Conservation (phyloP, 2,329 filamentous ascomycete genomes). For the Cladophialophora exuberans region DNA sequence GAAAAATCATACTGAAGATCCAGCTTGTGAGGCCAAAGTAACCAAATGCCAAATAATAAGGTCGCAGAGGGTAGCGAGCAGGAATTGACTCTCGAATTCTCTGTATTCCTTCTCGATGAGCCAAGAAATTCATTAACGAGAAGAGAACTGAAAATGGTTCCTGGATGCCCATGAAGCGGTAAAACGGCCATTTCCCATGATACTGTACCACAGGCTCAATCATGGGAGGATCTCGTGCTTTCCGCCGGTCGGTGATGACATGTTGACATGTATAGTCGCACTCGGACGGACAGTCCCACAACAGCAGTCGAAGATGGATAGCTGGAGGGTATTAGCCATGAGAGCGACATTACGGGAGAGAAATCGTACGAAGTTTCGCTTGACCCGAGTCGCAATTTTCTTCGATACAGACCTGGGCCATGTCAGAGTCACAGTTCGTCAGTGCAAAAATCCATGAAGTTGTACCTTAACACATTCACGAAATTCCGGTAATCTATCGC, state of each 20-base stretch:
- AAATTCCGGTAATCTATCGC: conserved; percentile 87
- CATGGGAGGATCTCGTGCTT: conserved; percentile 66
- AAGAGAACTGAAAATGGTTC: conserved; percentile 94
- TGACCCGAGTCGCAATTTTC: conserved; percentile 76
- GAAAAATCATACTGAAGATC: conserved; percentile 88
- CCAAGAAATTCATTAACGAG: conserved; percentile 86
- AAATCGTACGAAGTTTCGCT: conserved; percentile 69
- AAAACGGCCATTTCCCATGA: conserved; percentile 98
- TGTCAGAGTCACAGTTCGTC: conserved; percentile 12
- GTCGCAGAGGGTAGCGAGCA: conserved; percentile 71
- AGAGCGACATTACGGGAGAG: conserved; percentile 20
- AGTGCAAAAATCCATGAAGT: background rate
- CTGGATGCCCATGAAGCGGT: conserved; percentile 87
- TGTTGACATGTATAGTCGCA: conserved; percentile 99
- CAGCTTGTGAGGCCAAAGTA: conserved; percentile 82
- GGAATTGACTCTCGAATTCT: conserved; percentile 74
- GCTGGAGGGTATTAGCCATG: conserved; percentile 56
- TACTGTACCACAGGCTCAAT: conserved; percentile 78
- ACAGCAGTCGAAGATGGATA: conserved; percentile 78
- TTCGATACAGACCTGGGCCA: conserved; percentile 70
- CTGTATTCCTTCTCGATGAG: conserved; percentile 76
- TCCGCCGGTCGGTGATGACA: conserved; percentile 75
- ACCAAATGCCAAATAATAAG: conserved; percentile 79
- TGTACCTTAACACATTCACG: conserved; percentile 79
- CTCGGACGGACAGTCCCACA: conserved; percentile 91